Evolutionary conservation across 495 filamentous ascomycete species (phyloP).

Genomic region (Trichocladium antarcticum): DNA sequence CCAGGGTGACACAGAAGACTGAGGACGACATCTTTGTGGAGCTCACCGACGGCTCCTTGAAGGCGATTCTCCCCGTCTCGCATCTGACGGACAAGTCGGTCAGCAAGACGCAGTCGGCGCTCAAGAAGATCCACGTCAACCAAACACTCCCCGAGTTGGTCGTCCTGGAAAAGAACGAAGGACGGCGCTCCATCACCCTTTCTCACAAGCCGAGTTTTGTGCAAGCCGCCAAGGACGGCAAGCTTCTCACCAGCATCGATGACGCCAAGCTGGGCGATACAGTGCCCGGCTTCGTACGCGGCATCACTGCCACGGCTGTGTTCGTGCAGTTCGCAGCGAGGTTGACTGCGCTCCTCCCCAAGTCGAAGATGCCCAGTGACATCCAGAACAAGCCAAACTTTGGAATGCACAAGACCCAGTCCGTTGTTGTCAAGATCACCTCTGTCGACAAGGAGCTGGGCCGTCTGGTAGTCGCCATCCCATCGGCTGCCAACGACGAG

Average conservation of each 20-base stretch:
- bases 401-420: constrained; percentile 61
- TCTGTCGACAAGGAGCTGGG: constrained; percentile 48
- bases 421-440: constrained; percentile 56
- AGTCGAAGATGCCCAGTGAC: constrained; percentile 59
- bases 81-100: constrained; percentile 75
- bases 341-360: constrained; percentile 65
- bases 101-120: constrained; percentile 57
- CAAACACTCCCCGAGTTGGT: constrained; percentile 75
- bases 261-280: constrained; percentile 56
- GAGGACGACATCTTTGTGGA: constrained; percentile 68
- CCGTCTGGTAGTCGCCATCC: constrained; percentile 32
- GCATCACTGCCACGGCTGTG: constrained; percentile 61
- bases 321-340: constrained; percentile 77
- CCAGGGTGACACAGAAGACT: constrained; percentile 74
- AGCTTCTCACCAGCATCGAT: constrained; percentile 53
- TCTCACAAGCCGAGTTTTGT: constrained; percentile 73
- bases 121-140: constrained; percentile 70
- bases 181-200: constrained; percentile 58
- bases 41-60: constrained; percentile 56
- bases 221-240: constrained; percentile 55
- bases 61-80: constrained; percentile 59
- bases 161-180: constrained; percentile 65
- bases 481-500: constrained; percentile 18
- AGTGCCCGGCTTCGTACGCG: constrained; percentile 74
- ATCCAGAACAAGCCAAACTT: constrained; percentile 56